Conservation (phyloP, 306 rosid genomes). For the Calophaca sinica region DNA sequence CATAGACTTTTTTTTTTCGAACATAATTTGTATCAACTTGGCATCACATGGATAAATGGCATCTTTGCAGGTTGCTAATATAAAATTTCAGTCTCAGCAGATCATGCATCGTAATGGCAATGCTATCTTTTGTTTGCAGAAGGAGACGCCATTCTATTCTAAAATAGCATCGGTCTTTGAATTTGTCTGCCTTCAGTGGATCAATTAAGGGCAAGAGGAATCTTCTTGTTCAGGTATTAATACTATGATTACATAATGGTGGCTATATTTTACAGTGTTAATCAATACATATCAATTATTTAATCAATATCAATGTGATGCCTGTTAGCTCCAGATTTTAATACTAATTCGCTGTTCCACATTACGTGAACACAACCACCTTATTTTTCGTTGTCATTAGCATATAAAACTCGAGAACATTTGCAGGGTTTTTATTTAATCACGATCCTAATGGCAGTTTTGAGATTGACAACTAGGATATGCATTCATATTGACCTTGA, state of each 20-base stretch:
- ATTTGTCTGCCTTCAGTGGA: slow-evolving; percentile 5
- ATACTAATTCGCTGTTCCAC: background rate
- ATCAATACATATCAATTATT: background rate
- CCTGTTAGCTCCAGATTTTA: slow-evolving; percentile 13
- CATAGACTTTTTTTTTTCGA: too few species aligned
- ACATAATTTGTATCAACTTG: background rate
- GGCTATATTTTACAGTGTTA: slow-evolving; percentile 22
- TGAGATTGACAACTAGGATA: slow-evolving; percentile 23
- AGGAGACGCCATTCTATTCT: slow-evolving; percentile 4
- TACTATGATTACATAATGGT: background rate
- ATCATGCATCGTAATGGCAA: slow-evolving; percentile 5
- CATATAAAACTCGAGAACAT: slow-evolving; percentile 5
- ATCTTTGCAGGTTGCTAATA: slow-evolving; percentile 27
- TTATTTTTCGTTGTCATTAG: background rate
- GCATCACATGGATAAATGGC: slow-evolving; percentile 35
- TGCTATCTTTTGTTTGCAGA: slow-evolving; percentile 18
- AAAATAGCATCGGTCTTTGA: slow-evolving; percentile 13
- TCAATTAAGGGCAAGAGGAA: slow-evolving; percentile 19
- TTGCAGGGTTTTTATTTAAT: slow-evolving; percentile 31
- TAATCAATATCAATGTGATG: slow-evolving; percentile 11
- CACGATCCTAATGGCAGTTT: slow-evolving; percentile 21
- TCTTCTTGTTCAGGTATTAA: slow-evolving; percentile 20
- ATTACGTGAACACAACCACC: background rate
- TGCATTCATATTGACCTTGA: background rate
- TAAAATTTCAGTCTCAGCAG: background rate